These are phyloP conservation scores for Fraxinus sp. DNA, from an alignment of 305 asterid genomes.

Conservation along the genomic window DNA sequence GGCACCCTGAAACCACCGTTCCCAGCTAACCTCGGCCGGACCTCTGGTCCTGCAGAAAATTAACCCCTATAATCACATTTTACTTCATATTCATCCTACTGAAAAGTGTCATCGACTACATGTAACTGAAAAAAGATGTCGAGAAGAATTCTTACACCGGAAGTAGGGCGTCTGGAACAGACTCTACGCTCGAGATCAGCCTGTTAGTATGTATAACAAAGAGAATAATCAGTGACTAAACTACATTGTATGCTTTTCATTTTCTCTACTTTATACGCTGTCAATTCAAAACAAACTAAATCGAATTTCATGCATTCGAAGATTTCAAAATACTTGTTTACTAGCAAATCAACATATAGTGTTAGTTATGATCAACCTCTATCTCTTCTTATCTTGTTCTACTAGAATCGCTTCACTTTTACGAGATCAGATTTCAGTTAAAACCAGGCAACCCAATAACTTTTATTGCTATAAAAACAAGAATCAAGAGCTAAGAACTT, in stretches of 20 bases:
- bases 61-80: not conserved
- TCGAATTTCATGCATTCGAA: not conserved
- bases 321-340: not conserved
- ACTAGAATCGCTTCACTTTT: not conserved
- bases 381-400: not conserved
- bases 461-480: not conserved
- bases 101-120: not conserved
- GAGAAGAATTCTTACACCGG: constrained; percentile 49
- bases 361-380: not conserved
- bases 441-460: not conserved
- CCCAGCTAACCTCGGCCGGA: constrained; percentile 71
- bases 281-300: not conserved
- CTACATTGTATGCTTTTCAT: not conserved
- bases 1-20: constrained; percentile 87
- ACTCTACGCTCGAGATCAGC: constrained; percentile 48
- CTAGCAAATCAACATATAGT: not conserved
- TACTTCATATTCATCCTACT: not conserved
- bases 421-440: not conserved
- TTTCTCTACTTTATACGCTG: not conserved
- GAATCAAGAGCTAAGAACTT: not conserved
- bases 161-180: constrained; percentile 77
- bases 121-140: not conserved
- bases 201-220: constrained; percentile 32
- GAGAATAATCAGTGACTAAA: not conserved
- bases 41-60: constrained; percentile 59